phyloP scores from a whole-genome alignment of 139 green algal species.

The Zygnema cylindricum region DNA sequence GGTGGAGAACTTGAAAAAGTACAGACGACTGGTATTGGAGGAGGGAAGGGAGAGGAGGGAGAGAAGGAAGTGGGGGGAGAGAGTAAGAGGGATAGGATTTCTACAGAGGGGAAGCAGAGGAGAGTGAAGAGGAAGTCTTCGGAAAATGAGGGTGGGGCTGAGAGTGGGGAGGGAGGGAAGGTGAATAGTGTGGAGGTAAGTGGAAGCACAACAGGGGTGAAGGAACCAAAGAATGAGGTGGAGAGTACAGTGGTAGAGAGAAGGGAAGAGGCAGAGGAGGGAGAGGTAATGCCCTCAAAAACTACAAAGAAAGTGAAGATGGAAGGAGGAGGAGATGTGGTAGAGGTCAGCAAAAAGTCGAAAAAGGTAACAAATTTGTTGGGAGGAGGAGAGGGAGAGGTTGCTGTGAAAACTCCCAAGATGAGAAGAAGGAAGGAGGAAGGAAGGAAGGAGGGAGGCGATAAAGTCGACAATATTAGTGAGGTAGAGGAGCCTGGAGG shows the following conservation, averaged over 20 bases:
- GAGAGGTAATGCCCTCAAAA: background rate
- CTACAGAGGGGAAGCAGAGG: background rate
- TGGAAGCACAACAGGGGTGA: background rate
- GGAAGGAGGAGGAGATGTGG: background rate
- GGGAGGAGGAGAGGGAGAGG: background rate
- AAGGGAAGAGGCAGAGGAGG: slow-evolving; percentile 8
- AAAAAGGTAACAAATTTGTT: background rate
- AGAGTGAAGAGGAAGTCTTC: background rate
- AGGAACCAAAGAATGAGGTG: background rate
- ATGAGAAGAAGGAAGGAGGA: background rate
- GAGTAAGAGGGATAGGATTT: background rate
- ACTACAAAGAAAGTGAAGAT: background rate
- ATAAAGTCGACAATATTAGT: no score
- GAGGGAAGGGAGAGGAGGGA: background rate
- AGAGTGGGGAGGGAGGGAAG: background rate
- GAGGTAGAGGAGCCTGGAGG: no score
- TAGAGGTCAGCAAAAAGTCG: background rate
- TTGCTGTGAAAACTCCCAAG: background rate
- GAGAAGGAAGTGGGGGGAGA: background rate
- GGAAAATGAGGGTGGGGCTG: background rate
- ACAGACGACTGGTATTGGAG: background rate
- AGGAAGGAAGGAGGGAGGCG: background rate
- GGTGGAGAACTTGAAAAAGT: background rate
- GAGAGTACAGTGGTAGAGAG: background rate
- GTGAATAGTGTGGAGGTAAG: no score